A percentile compares a stretch with the other conserved stretches of the same genome.
Evolutionary conservation across 148 eudicot species (phyloP).

Genomic region (Spergularia marina): DNA sequence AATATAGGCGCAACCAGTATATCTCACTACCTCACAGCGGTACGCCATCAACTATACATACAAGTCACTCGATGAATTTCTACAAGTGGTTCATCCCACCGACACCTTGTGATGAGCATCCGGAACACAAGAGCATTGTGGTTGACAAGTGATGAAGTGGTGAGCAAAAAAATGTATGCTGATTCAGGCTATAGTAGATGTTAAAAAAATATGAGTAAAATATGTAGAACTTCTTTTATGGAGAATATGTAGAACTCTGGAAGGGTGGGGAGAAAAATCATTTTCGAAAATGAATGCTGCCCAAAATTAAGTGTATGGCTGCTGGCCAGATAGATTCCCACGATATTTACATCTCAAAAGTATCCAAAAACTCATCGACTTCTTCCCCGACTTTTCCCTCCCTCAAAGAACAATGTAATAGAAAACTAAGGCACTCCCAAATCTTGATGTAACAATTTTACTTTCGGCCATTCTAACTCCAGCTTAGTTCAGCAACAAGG

Average conservation of each 20-base stretch:
- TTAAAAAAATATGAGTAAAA: no score
- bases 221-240: no score
- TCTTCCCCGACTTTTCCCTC: not conserved
- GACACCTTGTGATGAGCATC: not conserved
- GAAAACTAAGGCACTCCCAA: not conserved
- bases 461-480: not conserved
- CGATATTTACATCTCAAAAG: not conserved
- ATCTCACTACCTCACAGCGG: not conserved
- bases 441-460: not conserved
- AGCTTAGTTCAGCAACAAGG: no score
- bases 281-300: no score
- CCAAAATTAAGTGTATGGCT: no score
- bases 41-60: not conserved
- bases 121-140: not conserved
- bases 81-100: not conserved
- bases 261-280: no score
- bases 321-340: no score
- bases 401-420: not conserved
- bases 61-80: not conserved
- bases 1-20: not conserved
- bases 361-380: no score
- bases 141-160: not conserved
- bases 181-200: no score
- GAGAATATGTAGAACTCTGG: no score
- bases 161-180: no score